phyloP scores from a whole-genome alignment of 257 asterid genomes.

The Penstemon barbatus region DNA sequence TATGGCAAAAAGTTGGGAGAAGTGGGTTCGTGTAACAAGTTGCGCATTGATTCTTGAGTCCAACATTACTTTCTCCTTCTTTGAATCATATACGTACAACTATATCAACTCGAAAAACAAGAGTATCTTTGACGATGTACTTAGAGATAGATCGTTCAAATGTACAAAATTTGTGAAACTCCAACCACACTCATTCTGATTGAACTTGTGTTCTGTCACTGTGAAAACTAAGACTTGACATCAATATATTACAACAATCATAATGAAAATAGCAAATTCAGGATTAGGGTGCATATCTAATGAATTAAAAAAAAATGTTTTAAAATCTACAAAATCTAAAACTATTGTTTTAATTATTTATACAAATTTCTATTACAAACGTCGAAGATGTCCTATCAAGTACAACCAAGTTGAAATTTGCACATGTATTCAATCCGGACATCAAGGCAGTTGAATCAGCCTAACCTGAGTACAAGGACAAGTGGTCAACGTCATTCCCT shows the following conservation, averaged over 20 bases:
- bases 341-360: no score
- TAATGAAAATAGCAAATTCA: conserved; percentile 14
- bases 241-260: conserved; percentile 27
- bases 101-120: conserved; percentile 88
- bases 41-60: conserved; percentile 98
- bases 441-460: conserved; percentile 81
- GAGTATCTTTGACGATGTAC: conserved; percentile 75
- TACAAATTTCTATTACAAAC: no score
- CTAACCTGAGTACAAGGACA: conserved; percentile 89
- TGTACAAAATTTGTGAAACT: conserved; percentile 97
- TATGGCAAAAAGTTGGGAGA: conserved; percentile 90
- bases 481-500: conserved; percentile 83
- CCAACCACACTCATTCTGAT: conserved; percentile 96
- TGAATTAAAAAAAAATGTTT: no score
- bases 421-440: conserved; percentile 86
- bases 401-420: conserved; percentile 87
- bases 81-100: conserved; percentile 96
- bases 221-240: conserved; percentile 35
- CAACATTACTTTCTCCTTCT: conserved; percentile 95
- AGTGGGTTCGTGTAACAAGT: conserved; percentile 98
- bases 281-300: neutral
- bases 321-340: no score
- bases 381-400: conserved; percentile 43
- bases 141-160: conserved; percentile 79
- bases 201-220: conserved; percentile 97